phyloP scores from a whole-genome alignment of 1,284 basidiomycete species.

The Leccinum angustisporum region DNA sequence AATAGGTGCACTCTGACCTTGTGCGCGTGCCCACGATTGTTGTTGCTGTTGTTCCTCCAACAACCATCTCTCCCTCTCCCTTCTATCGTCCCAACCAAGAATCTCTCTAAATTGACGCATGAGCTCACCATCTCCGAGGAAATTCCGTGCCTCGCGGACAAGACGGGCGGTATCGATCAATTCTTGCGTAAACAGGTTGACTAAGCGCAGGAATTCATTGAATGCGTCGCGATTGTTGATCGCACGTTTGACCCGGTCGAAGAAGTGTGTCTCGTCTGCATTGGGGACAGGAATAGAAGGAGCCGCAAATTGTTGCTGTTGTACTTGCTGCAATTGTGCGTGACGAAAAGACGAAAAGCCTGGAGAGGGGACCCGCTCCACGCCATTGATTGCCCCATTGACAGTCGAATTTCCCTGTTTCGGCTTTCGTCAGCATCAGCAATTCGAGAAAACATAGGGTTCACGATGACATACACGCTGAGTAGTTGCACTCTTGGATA shows the following conservation, averaged over 20 bases:
- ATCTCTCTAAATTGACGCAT: conserved; percentile 85
- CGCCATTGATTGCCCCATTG: conserved; percentile 24
- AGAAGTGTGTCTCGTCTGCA: conserved; percentile 83
- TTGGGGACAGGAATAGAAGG: conserved; percentile 33
- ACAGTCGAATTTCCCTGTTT: conserved; percentile 24
- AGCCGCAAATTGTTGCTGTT: conserved; percentile 30
- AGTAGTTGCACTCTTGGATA: conserved; percentile 19
- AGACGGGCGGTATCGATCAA: conserved; percentile 87
- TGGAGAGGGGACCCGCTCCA: conserved; percentile 26
- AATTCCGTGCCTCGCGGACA: conserved; percentile 65
- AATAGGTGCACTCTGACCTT: conserved; percentile 42
- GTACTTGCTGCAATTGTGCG: conserved; percentile 28
- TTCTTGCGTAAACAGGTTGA: conserved; percentile 95
- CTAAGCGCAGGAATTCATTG: conserved; percentile 94
- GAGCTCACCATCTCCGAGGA: conserved; percentile 73
- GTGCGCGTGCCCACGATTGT: conserved; percentile 41
- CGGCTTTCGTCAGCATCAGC: conserved; percentile 13
- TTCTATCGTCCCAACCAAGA: conserved; percentile 84
- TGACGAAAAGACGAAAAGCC: conserved; percentile 23
- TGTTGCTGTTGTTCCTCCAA: conserved; percentile 45
- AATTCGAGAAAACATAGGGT: neutral
- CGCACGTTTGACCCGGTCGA: conserved; percentile 88
- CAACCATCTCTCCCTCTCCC: conserved; percentile 54
- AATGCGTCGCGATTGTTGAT: conserved; percentile 89
- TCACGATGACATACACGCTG: conserved; percentile 28